phyloP scores from a whole-genome alignment of 2,329 filamentous ascomycete species.

The Paecilomyces niveus region DNA sequence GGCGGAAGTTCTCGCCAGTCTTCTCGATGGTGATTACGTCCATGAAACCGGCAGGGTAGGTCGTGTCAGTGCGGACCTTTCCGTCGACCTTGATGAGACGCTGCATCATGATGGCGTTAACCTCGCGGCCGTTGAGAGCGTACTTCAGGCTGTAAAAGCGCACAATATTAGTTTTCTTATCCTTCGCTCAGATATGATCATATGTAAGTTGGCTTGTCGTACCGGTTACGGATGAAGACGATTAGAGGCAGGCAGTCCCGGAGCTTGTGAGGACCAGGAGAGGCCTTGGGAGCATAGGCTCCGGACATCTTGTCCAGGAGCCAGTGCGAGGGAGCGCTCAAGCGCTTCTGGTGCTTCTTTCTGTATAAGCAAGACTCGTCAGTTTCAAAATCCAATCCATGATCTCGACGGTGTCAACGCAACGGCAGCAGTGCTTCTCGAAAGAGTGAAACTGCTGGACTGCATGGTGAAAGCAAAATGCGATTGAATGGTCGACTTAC shows the following conservation, averaged over 20 bases:
- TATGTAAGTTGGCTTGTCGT: conserved; percentile 15
- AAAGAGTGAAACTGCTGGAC: not conserved
- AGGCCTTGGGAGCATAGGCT: conserved; percentile 64
- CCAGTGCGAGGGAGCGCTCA: conserved; percentile 98
- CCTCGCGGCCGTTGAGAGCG: conserved; percentile 97
- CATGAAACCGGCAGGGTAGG: conserved; percentile 98
- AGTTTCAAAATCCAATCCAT: conserved; percentile 9
- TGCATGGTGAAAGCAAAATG: not conserved
- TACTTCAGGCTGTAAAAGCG: conserved; percentile 82
- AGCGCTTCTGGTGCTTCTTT: conserved; percentile 99
- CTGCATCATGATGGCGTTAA: conserved; percentile 97
- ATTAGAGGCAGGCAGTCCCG: conserved; percentile 98
- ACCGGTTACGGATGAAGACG: conserved; percentile 85
- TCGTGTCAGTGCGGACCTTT: conserved; percentile 98
- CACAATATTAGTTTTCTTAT: conserved; percentile 6
- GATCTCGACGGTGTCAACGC: conserved; percentile 1
- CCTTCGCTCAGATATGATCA: not conserved
- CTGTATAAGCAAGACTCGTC: conserved; percentile 40
- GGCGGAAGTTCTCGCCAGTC: conserved; percentile 99
- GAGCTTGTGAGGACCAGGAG: conserved; percentile 94
- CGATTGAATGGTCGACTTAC: conserved; percentile 38
- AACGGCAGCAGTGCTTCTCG: not conserved
- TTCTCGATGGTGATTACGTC: conserved; percentile 99
- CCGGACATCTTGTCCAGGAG: conserved; percentile 99
- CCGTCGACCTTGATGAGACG: conserved; percentile 98